Evolutionary conservation across 148 eudicot species (phyloP).

Genomic region (Arctostaphylos glauca): DNA sequence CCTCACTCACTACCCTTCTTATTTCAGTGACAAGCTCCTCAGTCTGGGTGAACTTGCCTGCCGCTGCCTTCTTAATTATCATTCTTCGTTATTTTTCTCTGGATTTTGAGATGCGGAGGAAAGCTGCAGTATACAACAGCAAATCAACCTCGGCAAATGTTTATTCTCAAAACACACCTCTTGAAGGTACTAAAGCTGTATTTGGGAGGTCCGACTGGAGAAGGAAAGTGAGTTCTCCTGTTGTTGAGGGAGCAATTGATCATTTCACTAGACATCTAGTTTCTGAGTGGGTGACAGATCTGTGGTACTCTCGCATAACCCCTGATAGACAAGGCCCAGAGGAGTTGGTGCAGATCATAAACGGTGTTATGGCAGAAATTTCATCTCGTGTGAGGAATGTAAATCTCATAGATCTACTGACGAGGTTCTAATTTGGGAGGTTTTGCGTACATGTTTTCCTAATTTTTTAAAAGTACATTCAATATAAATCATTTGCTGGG

Average conservation of each 20-base stretch:
- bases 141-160: slow-evolving; percentile 42
- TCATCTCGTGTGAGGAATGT: slow-evolving; percentile 74
- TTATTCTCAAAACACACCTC: slow-evolving; percentile 40
- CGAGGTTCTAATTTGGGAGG: slow-evolving; percentile 52
- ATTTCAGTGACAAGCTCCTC: slow-evolving; percentile 92
- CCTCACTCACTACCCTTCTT: slow-evolving; percentile 14
- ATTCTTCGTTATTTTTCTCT: slow-evolving; percentile 70
- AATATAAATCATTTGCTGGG: slow-evolving; percentile 16
- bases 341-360: slow-evolving; percentile 76
- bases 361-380: slow-evolving; percentile 85
- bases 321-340: slow-evolving; percentile 94
- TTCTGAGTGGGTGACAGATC: slow-evolving; percentile 96
- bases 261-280: slow-evolving; percentile 81
- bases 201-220: slow-evolving; percentile 70
- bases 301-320: slow-evolving; percentile 87
- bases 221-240: slow-evolving; percentile 80
- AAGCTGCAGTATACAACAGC: slow-evolving; percentile 75
- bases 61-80: slow-evolving; percentile 61
- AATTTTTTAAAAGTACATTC: neutral
- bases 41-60: slow-evolving; percentile 92
- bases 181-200: slow-evolving; percentile 40
- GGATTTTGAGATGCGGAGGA: slow-evolving; percentile 80
- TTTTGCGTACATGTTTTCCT: slow-evolving; percentile 7
- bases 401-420: slow-evolving; percentile 86
- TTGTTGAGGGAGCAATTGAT: slow-evolving; percentile 90